Evolutionary conservation across 257 asterid genomes (phyloP), one percentile per base, ranked within the genome.

Genomic region (Penstemon eatonii): DNA sequence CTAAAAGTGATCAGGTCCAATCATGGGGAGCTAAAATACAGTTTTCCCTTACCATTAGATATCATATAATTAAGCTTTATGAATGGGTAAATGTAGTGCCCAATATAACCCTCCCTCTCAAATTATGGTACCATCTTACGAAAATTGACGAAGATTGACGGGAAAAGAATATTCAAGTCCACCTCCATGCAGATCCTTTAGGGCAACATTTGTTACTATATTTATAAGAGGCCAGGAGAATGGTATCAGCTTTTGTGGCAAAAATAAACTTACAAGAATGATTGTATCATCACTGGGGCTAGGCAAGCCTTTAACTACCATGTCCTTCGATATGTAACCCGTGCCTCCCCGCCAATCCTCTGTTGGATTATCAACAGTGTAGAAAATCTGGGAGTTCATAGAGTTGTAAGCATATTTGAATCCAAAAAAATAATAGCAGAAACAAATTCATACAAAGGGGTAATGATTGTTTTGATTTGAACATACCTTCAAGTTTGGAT

Each of bases 301-400:
- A 74, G 96, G 97, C 76, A 93, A 83, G 71, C 99, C 99, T 84
- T 93, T 93, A 74, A 82, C 79, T 45, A 70, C 86, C 96, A 90
- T 85, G 51, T 90, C 95, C 78, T 88, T 85, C 13, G 99, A 85
- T 77, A 93, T 75, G 80, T 72, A 88, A 72, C 97, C 99, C 37
- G 49, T 67, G 67, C 99, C 96, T 65, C 99, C 99, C 39, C 78
- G 45, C 99, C 99, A 93, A 80, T 85, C 91, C 65, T 84, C 79
- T 56, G 92, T 77, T 66, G 97, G 96, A 58, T 85, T 81, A 76
- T 93, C 99, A 61, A 93, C 97, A 47, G 96, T 90, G 87, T 88
- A 93, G 82, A 83, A 88, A 69, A 93, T 49, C 98, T 92, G 79
- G 39, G 74, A 64, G 60, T 65, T 65, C 39, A 69, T 46, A 62